Evolutionary conservation across 257 asterid species (phyloP), one percentile per base, ranked within the genome.

Genomic region (Jasminum sambac): DNA sequence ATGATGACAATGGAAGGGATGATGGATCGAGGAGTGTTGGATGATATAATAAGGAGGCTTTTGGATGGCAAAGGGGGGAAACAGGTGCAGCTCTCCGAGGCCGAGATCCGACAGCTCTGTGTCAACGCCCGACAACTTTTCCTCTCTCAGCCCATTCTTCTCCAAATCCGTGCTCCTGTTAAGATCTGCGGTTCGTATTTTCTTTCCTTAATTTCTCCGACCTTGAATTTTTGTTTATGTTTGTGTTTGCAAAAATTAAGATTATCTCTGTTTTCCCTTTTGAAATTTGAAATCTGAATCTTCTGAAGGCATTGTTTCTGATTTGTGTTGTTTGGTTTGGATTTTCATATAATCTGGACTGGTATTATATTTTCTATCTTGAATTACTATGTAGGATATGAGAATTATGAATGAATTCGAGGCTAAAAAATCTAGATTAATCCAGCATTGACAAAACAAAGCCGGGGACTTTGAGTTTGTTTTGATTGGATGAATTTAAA

Each of bases 91-190:
- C 85, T 92, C 0, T 92, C 98, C n/a, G 98, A 92, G 81, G 86
- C 85, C 8, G 98, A 92, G 96, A 89, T 92, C 88, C 94, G 96
- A n/a, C 95, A 84, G 84, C 95, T 92, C 69, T 89, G 96, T 79
- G 87, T 86, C 79, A 86, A 84, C 76, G 95, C 94, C 40, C 87
- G 96, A 34, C 98, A 89, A 76, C 84, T 88, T 70, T 83, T 89
- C 70, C 87, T 89, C 14, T 85, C 96, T 68, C 90, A 89, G 63
- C 94, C 96, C 74, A 86, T 59, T 80, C 94, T 92, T 69, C 89
- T 92, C 41, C 81, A 76, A 59, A 71, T 92, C 70, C 84, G 30
- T 9, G 95, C 96, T 61, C 98, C 98, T 5, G 66, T 92, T 82
- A 89, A 83, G 90, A 89, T 89, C 83, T 88, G 98, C 44, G 98